These are phyloP conservation scores for Aphanocladium album DNA, from an alignment of 2,329 filamentous ascomycete species.

Conservation along the genomic window DNA sequence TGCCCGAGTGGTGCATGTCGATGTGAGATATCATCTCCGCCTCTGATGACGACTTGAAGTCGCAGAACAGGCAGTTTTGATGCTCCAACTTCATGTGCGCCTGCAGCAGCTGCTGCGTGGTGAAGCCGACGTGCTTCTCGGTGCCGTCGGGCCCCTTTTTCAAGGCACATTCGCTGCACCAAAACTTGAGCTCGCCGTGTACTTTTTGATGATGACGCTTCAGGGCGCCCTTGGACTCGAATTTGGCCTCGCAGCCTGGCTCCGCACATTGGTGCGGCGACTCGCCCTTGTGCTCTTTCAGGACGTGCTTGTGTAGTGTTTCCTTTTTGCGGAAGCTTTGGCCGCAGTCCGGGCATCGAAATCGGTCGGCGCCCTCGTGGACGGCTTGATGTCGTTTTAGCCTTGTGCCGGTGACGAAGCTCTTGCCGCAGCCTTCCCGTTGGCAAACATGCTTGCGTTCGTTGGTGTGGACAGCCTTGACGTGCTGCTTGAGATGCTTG, in stretches of 20 bases:
- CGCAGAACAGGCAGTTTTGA: slow-evolving; percentile 70
- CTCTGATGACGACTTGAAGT: slow-evolving; percentile 60
- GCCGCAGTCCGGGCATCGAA: slow-evolving; percentile 68
- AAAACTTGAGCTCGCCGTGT: slow-evolving; percentile 67
- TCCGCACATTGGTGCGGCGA: slow-evolving; percentile 68
- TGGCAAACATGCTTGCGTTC: slow-evolving; percentile 67
- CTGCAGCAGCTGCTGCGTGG: slow-evolving; percentile 66
- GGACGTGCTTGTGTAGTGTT: slow-evolving; percentile 78
- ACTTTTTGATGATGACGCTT: slow-evolving; percentile 64
- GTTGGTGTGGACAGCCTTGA: slow-evolving; percentile 74
- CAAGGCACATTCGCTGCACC: slow-evolving; percentile 66
- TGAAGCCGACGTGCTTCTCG: slow-evolving; percentile 54
- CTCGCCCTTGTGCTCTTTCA: slow-evolving; percentile 66
- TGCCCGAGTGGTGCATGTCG: slow-evolving; percentile 67
- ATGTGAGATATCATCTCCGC: slow-evolving; percentile 70
- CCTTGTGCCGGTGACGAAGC: slow-evolving; percentile 74
- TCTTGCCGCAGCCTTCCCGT: slow-evolving; percentile 69
- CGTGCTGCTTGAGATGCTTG: slow-evolving; percentile 79
- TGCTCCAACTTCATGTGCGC: slow-evolving; percentile 70
- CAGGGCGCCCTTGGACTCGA: slow-evolving; percentile 67
- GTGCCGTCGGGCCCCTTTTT: slow-evolving; percentile 34
- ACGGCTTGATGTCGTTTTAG: slow-evolving; percentile 72
- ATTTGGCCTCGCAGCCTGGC: slow-evolving; percentile 58
- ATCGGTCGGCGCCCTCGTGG: slow-evolving; percentile 69
- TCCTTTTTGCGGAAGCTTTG: slow-evolving; percentile 83